Conservation (phyloP, 1,284 basidiomycete species). For the Ceratobasidium sp. region DNA sequence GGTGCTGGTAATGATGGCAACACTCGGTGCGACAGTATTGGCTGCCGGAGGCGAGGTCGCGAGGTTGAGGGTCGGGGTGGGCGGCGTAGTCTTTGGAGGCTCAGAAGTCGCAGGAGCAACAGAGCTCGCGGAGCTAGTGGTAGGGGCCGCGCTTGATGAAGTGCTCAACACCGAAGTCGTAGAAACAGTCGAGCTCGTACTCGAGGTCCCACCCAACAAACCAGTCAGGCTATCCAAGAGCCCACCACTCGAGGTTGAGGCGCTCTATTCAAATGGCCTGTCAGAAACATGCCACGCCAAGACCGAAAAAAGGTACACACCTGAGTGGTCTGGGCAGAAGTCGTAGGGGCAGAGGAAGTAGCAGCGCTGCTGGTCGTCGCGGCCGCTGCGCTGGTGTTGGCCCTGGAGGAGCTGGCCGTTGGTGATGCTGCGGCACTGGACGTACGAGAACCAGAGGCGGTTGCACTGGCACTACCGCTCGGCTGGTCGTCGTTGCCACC, state of each 20-base stretch:
- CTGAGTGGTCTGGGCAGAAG: not conserved
- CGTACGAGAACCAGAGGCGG: not conserved
- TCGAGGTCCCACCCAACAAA: not conserved
- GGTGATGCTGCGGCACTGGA: not conserved
- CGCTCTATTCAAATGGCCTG: slow-evolving; percentile 3
- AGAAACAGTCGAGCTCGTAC: slow-evolving; percentile 1
- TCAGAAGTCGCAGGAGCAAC: slow-evolving; percentile 2
- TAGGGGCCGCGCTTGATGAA: not conserved
- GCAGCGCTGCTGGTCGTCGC: not conserved
- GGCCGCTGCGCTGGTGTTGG: not conserved
- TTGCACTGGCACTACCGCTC: not conserved
- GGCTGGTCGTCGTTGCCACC: not conserved
- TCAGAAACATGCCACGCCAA: slow-evolving; percentile 1
- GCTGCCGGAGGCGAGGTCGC: slow-evolving; percentile 30
- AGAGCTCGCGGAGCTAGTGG: not conserved
- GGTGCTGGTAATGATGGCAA: slow-evolving; percentile 34
- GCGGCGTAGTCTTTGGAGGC: not conserved
- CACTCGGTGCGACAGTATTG: slow-evolving; percentile 1
- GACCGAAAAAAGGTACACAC: slow-evolving; percentile 1
- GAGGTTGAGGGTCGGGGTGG: slow-evolving; percentile 33
- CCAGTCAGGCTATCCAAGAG: slow-evolving; percentile 4
- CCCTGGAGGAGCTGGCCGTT: slow-evolving; percentile 1
- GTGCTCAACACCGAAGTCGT: slow-evolving; percentile 10
- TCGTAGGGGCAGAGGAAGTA: not conserved
- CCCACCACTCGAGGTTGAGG: not conserved